phyloP scores from a whole-genome alignment of 805 yeast genomes.

The Zygosaccharomyces rouxii region DNA sequence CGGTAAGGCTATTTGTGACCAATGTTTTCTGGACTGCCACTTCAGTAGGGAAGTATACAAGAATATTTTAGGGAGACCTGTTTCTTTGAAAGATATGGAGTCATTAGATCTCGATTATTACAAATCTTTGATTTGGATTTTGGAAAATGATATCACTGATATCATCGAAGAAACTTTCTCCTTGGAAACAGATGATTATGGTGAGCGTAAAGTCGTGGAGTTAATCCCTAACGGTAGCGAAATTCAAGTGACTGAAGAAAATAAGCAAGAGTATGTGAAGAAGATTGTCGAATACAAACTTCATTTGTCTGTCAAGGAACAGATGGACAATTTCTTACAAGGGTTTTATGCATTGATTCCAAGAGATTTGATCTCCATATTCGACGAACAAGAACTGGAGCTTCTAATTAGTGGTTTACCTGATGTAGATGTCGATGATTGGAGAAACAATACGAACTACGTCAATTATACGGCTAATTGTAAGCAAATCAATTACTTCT shows the following conservation, averaged over 20 bases:
- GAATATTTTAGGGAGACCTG: conserved; percentile 70
- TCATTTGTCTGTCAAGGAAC: conserved; percentile 77
- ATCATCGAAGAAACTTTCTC: conserved; percentile 92
- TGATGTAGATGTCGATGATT: conserved; percentile 91
- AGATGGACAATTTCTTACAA: conserved; percentile 73
- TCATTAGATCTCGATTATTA: conserved; percentile 87
- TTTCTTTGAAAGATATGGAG: conserved; percentile 89
- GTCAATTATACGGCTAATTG: conserved; percentile 78
- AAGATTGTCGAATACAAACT: conserved; percentile 82
- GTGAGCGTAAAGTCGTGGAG: conserved; percentile 80
- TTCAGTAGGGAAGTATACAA: conserved; percentile 94
- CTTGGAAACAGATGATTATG: conserved; percentile 89
- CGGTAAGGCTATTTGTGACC: conserved; percentile 90
- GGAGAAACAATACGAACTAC: conserved; percentile 83
- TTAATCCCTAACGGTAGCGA: conserved; percentile 77
- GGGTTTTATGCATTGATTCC: conserved; percentile 93
- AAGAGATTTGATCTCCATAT: conserved; percentile 73
- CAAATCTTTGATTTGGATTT: conserved; percentile 91
- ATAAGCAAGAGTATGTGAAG: conserved; percentile 84
- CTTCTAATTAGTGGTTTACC: conserved; percentile 91
- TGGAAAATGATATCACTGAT: conserved; percentile 94
- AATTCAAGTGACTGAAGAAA: conserved; percentile 82
- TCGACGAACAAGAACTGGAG: conserved; percentile 94
- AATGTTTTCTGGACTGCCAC: conserved; percentile 84
- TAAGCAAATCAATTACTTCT: conserved; percentile 90